A percentile compares a stretch with the other conserved stretches of the same genome.
Evolutionary conservation across 805 yeast species (phyloP).

Genomic region (Cyberlindnera nakhonratchasimensis): DNA sequence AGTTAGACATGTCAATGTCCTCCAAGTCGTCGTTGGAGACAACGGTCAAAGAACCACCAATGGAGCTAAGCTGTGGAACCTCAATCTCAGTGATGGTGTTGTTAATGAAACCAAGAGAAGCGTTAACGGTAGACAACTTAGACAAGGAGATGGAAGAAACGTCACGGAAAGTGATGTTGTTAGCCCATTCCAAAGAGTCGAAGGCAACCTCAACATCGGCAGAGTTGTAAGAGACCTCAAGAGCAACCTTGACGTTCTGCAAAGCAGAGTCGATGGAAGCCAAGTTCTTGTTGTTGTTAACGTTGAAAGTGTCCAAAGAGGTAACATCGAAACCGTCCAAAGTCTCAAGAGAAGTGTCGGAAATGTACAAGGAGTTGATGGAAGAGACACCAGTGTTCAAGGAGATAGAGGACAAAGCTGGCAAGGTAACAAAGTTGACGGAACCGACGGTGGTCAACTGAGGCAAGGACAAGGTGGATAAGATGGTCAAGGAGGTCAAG

Average conservation of each 20-base stretch:
- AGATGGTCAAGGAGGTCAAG: slow-evolving; percentile 60
- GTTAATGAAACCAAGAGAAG: slow-evolving; percentile 77
- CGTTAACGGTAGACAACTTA: slow-evolving; percentile 67
- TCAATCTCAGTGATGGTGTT: slow-evolving; percentile 59
- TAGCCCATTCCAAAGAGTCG: slow-evolving; percentile 75
- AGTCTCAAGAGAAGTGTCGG: slow-evolving; percentile 69
- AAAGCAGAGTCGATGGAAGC: slow-evolving; percentile 68
- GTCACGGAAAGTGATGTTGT: slow-evolving; percentile 82
- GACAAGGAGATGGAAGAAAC: slow-evolving; percentile 70
- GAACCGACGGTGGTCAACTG: slow-evolving; percentile 77
- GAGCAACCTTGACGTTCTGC: slow-evolving; percentile 65
- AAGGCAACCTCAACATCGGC: slow-evolving; percentile 66
- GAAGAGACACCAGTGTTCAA: slow-evolving; percentile 68
- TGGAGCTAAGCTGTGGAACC: slow-evolving; percentile 48
- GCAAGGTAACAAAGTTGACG: slow-evolving; percentile 77
- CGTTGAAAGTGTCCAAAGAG: slow-evolving; percentile 53
- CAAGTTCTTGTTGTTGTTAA: slow-evolving; percentile 88
- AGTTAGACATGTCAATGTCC: slow-evolving; percentile 61
- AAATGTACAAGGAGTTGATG: slow-evolving; percentile 65
- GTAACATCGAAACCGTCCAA: slow-evolving; percentile 62
- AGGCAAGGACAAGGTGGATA: slow-evolving; percentile 70
- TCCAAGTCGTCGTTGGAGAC: slow-evolving; percentile 70
- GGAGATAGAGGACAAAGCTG: slow-evolving; percentile 70
- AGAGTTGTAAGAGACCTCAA: slow-evolving; percentile 85
- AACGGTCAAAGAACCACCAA: slow-evolving; percentile 82